Conservation (phyloP, 2,329 filamentous ascomycete species). For the Penicillium sp. region DNA sequence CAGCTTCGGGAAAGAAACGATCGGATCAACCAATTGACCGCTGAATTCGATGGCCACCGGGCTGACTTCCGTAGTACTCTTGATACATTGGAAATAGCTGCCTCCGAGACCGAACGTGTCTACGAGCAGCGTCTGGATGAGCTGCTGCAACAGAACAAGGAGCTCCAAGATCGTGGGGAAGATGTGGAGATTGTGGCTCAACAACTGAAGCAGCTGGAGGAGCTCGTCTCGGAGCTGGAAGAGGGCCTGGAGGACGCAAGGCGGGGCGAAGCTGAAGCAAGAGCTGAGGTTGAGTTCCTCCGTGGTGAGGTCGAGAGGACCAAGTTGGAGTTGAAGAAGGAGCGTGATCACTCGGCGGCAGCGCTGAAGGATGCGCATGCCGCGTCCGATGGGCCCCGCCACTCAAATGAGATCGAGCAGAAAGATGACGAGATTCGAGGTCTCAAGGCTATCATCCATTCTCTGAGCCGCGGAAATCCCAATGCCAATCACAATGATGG, state of each 20-base stretch:
- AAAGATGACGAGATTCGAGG: slow-evolving; percentile 97
- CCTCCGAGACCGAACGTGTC: slow-evolving; percentile 88
- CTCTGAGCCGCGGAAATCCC: slow-evolving; percentile 68
- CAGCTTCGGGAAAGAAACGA: slow-evolving; percentile 93
- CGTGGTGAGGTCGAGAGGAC: slow-evolving; percentile 92
- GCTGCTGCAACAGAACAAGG: slow-evolving; percentile 77
- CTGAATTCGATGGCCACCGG: slow-evolving; percentile 91
- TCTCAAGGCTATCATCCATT: slow-evolving; percentile 97
- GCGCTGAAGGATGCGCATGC: slow-evolving; percentile 57
- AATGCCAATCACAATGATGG: slow-evolving; percentile 31
- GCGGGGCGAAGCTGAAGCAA: slow-evolving; percentile 89
- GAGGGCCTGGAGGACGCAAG: slow-evolving; percentile 94
- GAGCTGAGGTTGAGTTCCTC: slow-evolving; percentile 93
- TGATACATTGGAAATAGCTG: slow-evolving; percentile 92
- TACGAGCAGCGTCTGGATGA: slow-evolving; percentile 68
- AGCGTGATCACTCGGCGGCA: slow-evolving; percentile 77
- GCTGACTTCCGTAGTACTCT: slow-evolving; percentile 97
- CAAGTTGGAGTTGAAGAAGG: slow-evolving; percentile 80
- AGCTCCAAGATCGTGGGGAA: slow-evolving; percentile 77
- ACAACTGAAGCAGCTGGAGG: slow-evolving; percentile 92
- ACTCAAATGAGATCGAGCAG: slow-evolving; percentile 78
- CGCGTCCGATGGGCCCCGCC: slow-evolving; percentile 42
- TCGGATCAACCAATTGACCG: slow-evolving; percentile 87
- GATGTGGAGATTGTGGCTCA: slow-evolving; percentile 89
- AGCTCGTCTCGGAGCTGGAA: slow-evolving; percentile 93